These are phyloP conservation scores for Blastocystis sp. DNA, from an alignment of 352 stramenopile species.

Conservation along the genomic window DNA sequence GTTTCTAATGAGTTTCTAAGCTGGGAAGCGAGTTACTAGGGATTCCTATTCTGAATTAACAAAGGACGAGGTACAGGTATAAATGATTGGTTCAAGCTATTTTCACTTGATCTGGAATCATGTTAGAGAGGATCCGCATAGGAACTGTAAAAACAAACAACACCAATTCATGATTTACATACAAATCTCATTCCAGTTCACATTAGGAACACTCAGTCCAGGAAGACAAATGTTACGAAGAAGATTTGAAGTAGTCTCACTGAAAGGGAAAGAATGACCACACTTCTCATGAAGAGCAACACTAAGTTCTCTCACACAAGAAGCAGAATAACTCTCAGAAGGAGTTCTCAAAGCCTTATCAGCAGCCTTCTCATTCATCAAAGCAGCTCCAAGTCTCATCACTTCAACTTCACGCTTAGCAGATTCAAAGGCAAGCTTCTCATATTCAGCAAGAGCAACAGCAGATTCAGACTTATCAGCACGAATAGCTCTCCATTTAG, in stretches of 20 bases:
- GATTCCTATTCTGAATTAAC: too few species aligned
- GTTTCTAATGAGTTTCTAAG: too few species aligned
- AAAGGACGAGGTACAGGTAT: too few species aligned
- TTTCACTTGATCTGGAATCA: too few species aligned
- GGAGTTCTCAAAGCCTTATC: background rate
- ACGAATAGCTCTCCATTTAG: constrained; percentile 40
- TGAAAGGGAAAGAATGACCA: background rate
- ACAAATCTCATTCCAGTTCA: too few species aligned
- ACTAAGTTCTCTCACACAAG: too few species aligned
- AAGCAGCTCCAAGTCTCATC: constrained; percentile 16
- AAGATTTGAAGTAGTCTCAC: background rate
- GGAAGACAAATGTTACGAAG: constrained; percentile 19
- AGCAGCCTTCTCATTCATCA: constrained; percentile 20
- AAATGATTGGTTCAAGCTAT: too few species aligned
- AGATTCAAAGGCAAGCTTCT: background rate
- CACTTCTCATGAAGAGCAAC: constrained; percentile 1
- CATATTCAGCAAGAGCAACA: background rate
- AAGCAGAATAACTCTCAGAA: background rate
- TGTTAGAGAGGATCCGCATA: too few species aligned
- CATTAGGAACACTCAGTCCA: too few species aligned
- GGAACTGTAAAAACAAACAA: too few species aligned
- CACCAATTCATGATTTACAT: too few species aligned
- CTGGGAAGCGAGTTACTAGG: too few species aligned
- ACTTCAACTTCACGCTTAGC: constrained; percentile 29
- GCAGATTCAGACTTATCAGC: background rate